phyloP scores from a whole-genome alignment of 305 asterid genomes.

The Fraxinus ornus region DNA sequence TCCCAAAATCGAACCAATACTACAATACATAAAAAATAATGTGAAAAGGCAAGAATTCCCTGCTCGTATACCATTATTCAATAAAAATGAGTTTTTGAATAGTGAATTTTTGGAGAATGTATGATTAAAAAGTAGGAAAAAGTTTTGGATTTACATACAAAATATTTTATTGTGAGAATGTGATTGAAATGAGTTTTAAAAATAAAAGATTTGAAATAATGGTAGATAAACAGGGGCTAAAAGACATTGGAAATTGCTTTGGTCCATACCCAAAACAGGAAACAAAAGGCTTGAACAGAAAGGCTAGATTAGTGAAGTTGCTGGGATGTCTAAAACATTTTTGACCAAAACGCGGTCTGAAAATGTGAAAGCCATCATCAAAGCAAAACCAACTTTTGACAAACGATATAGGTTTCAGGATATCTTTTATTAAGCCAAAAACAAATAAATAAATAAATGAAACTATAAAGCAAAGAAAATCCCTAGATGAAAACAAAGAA shows the following conservation, averaged over 20 bases:
- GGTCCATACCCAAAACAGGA: neutral
- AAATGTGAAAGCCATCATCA: neutral
- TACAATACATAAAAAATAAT: conserved; percentile 31
- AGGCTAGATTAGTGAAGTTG: neutral
- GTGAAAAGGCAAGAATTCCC: neutral
- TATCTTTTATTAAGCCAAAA: neutral
- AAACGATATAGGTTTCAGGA: neutral
- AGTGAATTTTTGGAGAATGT: too few species aligned
- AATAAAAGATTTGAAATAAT: too few species aligned
- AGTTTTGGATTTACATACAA: too few species aligned
- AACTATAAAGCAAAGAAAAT: neutral
- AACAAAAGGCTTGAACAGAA: neutral
- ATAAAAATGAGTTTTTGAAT: too few species aligned
- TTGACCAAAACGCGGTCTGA: neutral
- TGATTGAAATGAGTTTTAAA: too few species aligned
- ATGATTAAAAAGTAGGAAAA: too few species aligned
- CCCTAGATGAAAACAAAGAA: neutral
- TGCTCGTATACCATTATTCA: too few species aligned
- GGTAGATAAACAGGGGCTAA: too few species aligned
- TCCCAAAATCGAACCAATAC: conserved; percentile 81
- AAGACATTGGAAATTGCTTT: neutral
- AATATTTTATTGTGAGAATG: too few species aligned
- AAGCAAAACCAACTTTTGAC: neutral
- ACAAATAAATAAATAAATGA: neutral
- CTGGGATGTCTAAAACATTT: neutral